Base-by-base conservation (phyloP, 2,329 filamentous ascomycete species). In the Colletotrichum echinochloae region DNA sequence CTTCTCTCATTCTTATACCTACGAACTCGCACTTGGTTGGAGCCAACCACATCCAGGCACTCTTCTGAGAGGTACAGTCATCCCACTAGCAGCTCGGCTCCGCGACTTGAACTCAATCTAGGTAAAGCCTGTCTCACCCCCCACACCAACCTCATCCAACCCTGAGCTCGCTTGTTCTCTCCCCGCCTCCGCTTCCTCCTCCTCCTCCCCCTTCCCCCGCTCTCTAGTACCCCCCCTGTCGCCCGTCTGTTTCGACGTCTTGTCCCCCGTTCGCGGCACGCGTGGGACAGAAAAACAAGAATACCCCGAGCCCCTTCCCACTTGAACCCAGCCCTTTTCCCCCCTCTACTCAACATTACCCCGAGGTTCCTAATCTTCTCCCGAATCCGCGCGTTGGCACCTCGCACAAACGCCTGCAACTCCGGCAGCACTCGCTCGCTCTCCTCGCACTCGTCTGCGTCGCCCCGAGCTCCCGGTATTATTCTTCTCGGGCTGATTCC, bases 321-420 rank as follows among this genome's bases (percentile, higher is more conserved):
- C 46, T 57, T 56, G 54, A 28, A 62, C 56, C 65, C 52, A 60
- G 57, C 56, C 70, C 59, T 61, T 65, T 76, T 74, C 75, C 64
- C 74, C 77, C 74, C 75, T 82, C 81, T 81, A 76, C 80, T 77
- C 81, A 84, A 79, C 81, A 84, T 84, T 84, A 83, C 76, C 82
- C 83, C 81, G 82, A 84, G 78, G 76, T 70, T 61, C 72, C 67
- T 60, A 70, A 65, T 54, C 54, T 65, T 65, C 65, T 71, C 48
- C 65, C 66, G 65, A 71, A 64, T 60, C 55, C 41, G 48, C 52
- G n/a, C 41, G 54, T 60, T 71, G 54, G 62, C 48, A 62, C 44
- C 30, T 68, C 68, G 26, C 64, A 57, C 59, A 46, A 67, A 71
- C 67, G 67, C 63, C 48, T 56, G 56, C 54, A 7, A 70, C 56